These are phyloP conservation scores for Allantophomopsis cytisporea DNA, from an alignment of 2,329 filamentous ascomycete genomes.

Conservation along the genomic window DNA sequence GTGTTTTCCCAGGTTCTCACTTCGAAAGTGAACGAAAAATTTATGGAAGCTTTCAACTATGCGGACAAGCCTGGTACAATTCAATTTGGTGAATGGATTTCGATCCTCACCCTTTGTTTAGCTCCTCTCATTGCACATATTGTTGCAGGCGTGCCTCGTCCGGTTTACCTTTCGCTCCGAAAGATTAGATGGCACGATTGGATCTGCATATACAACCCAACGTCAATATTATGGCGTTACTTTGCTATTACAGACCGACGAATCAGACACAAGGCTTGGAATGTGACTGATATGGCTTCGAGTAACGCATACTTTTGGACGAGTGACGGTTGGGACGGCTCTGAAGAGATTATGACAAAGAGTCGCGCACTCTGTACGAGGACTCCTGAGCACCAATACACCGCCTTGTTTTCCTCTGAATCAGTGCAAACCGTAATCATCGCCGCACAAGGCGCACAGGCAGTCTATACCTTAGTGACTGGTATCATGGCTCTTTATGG, in stretches of 20 bases:
- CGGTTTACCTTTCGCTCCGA: constrained; percentile 8
- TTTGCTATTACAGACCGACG: constrained; percentile 20
- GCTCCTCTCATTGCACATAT: constrained; percentile 20
- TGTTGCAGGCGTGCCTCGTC: constrained; percentile 11
- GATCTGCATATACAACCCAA: constrained; percentile 20
- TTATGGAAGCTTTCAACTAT: too few species aligned
- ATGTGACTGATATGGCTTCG: constrained; percentile 14
- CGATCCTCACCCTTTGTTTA: constrained; percentile 17
- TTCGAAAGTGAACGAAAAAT: too few species aligned
- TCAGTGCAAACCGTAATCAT: constrained; percentile 12
- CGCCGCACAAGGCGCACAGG: constrained; percentile 9
- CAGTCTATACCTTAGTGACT: neutral
- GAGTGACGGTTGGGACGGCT: constrained; percentile 18
- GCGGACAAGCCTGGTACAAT: neutral
- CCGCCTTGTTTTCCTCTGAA: constrained; percentile 7
- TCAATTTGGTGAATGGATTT: constrained; percentile 16
- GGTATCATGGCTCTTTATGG: neutral
- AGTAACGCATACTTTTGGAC: constrained; percentile 22
- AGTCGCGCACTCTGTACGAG: constrained; percentile 6
- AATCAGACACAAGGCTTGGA: constrained; percentile 17
- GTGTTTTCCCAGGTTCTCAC: too few species aligned
- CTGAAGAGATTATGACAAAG: constrained; percentile 13
- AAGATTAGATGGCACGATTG: constrained; percentile 17
- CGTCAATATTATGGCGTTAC: constrained; percentile 23
- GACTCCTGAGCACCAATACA: constrained; percentile 6